A percentile compares a stretch with the other conserved stretches of the same genome.
phyloP scores from a whole-genome alignment of 2,329 filamentous ascomycete species.

The Alternaria hordeiaustralica region DNA sequence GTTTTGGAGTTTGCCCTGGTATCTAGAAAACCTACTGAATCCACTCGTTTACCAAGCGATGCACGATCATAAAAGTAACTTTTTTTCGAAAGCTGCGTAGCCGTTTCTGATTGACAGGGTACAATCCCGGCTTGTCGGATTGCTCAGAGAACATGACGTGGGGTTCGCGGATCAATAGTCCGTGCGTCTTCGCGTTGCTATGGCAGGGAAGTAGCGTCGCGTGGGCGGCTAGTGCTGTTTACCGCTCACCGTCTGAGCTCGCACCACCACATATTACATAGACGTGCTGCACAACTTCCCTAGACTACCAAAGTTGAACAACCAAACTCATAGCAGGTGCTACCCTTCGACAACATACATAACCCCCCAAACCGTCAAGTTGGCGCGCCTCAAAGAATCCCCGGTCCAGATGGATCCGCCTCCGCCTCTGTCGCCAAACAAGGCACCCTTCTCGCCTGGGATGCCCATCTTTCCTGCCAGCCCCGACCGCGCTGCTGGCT shows the following conservation, averaged over 20 bases:
- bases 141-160: constrained; percentile 8
- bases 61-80: neutral
- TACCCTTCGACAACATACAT: constrained; percentile 10
- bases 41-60: neutral
- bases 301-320: constrained; percentile 12
- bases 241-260: constrained; percentile 22
- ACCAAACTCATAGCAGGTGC: constrained; percentile 6
- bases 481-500: constrained; percentile 67
- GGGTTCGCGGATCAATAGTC: constrained; percentile 10
- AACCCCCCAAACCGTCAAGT: constrained; percentile 37
- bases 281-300: constrained; percentile 16
- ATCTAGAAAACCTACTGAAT: neutral
- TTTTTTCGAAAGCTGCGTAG: neutral
- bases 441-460: constrained; percentile 62
- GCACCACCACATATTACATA: constrained; percentile 21
- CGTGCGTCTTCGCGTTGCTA: constrained; percentile 33
- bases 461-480: constrained; percentile 67
- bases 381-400: constrained; percentile 48
- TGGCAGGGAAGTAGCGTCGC: constrained; percentile 28
- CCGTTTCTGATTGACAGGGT: neutral
- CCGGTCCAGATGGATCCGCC: constrained; percentile 47
- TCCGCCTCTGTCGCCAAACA: constrained; percentile 50
- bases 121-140: neutral
- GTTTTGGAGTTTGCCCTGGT: neutral
- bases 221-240: constrained; percentile 32